Conservation (phyloP, 2,329 filamentous ascomycete genomes). For the Colletotrichum karsti region DNA sequence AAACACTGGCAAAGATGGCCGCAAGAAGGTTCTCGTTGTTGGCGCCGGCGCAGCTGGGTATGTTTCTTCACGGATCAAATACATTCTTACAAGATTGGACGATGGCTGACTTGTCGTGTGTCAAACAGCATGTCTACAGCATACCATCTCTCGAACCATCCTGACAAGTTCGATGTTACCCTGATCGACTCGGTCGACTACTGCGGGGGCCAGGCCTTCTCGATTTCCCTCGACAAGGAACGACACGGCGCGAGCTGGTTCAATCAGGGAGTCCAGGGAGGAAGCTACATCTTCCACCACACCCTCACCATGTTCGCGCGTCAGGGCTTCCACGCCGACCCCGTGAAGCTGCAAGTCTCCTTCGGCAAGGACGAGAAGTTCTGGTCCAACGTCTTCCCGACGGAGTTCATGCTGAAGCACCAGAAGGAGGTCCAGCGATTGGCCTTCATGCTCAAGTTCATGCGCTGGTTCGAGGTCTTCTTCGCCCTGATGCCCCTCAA, state of each 20-base stretch:
- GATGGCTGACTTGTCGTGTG: background rate
- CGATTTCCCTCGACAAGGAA: constrained; percentile 65
- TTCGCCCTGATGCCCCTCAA: constrained; percentile 68
- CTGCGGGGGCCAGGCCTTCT: constrained; percentile 70
- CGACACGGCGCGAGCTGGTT: constrained; percentile 68
- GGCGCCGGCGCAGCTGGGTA: constrained; percentile 51
- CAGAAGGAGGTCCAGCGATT: constrained; percentile 63
- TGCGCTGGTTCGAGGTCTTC: constrained; percentile 63
- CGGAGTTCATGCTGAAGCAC: constrained; percentile 60
- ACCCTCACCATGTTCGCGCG: constrained; percentile 69
- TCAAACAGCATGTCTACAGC: constrained; percentile 61
- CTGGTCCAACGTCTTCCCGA: constrained; percentile 71
- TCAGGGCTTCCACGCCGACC: constrained; percentile 58
- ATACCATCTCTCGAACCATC: constrained; percentile 66
- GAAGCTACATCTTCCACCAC: constrained; percentile 67
- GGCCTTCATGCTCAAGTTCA: constrained; percentile 59
- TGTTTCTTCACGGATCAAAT: background rate
- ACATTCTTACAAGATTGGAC: no score
- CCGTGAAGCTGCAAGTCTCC: constrained; percentile 66
- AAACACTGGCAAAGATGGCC: constrained; percentile 14
- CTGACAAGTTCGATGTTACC: constrained; percentile 67
- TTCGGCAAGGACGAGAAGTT: constrained; percentile 67
- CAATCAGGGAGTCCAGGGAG: constrained; percentile 71
- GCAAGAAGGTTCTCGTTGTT: constrained; percentile 47
- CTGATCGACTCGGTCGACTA: constrained; percentile 65